phyloP scores from a whole-genome alignment of 2,329 filamentous ascomycete species.

The Sporothrix sp. region DNA sequence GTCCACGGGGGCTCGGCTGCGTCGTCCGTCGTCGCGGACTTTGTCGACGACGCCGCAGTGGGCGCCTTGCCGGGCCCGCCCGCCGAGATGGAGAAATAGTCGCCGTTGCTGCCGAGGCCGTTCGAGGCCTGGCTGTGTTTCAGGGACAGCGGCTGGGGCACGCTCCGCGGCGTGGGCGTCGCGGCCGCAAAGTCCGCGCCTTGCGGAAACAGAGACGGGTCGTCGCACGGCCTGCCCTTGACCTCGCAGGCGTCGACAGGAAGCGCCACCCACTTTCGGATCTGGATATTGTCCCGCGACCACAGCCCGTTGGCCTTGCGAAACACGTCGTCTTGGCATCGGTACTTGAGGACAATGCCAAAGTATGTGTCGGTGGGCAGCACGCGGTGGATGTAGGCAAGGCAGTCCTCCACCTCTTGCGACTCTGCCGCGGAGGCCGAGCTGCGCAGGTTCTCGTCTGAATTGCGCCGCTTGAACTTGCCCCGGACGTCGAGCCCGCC shows the following conservation, averaged over 20 bases:
- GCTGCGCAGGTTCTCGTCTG: conserved; percentile 45
- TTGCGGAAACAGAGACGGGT: conserved; percentile 35
- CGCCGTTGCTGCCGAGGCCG: not conserved
- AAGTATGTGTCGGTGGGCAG: conserved; percentile 77
- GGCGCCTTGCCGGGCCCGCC: conserved; percentile 19
- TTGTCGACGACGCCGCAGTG: not conserved
- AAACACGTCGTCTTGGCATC: conserved; percentile 73
- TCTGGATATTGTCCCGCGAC: conserved; percentile 86
- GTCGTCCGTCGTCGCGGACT: not conserved
- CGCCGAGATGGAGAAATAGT: conserved; percentile 6
- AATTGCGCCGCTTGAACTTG: conserved; percentile 56
- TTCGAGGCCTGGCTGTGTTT: not conserved
- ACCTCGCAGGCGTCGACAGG: conserved; percentile 84
- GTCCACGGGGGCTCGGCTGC: conserved; percentile 58
- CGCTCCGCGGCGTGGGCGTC: conserved; percentile 28
- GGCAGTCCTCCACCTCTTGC: conserved; percentile 58
- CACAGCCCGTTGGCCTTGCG: conserved; percentile 87
- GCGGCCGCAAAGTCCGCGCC: conserved; percentile 42
- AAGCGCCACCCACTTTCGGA: conserved; percentile 67
- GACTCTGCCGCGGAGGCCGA: conserved; percentile 20
- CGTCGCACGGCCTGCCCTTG: conserved; percentile 61
- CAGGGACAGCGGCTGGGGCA: not conserved
- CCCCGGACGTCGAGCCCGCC: conserved; percentile 46
- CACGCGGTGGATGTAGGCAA: conserved; percentile 87
- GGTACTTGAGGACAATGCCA: conserved; percentile 81